Evolutionary conservation across 768 basidiomycete species (phyloP), one percentile per base, ranked within the genome.

Genomic region (Suillus tomentosus): DNA sequence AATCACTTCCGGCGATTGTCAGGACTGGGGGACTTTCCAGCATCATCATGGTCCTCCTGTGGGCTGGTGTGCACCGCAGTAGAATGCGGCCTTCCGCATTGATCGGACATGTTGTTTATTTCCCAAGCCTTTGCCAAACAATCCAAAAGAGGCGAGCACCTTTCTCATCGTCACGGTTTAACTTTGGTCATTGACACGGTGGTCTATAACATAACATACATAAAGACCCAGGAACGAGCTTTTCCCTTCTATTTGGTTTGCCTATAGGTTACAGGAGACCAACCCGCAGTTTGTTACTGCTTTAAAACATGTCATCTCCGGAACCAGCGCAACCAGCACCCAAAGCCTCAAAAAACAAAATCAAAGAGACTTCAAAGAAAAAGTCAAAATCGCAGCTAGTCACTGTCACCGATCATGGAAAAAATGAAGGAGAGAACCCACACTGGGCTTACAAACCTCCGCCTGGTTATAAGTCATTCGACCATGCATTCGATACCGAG

Each of bases 1-100:
- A 85, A 70, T 96, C 95, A 15, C 91, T 87, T 9, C 94, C 90
- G 22, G 91, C 91, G 9, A 94, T 92, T 0, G 90, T 90, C 62
- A 94, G 72, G 1, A 90, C 79, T 1, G 81, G 73, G 2, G 77
- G 79, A 4, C 64, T 42, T 61, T 39, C 40, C 2, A 42, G 17
- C 11, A 6, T 13, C 24, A 58, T 42, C 3, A 19, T 58, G 4
- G 14, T 56, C 8, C 8, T 9, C 22, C 10, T 3, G 31, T 6
- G 31, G 31, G 31, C 10, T 17, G 24, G 17, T 31, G 24, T 40
- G 9, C 40, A 22, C n/a, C 22, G 37, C 4, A 37, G 36, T 19
- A 13, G 17, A 13, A 27, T 31, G 53, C 24, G 19, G 11, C 31
- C 14, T 50, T 36, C 53, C 15, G 53, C 19, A 39, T 8, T n/a